Conservation (phyloP, 129 eudicot genomes). For the Pittosporum tobira region DNA sequence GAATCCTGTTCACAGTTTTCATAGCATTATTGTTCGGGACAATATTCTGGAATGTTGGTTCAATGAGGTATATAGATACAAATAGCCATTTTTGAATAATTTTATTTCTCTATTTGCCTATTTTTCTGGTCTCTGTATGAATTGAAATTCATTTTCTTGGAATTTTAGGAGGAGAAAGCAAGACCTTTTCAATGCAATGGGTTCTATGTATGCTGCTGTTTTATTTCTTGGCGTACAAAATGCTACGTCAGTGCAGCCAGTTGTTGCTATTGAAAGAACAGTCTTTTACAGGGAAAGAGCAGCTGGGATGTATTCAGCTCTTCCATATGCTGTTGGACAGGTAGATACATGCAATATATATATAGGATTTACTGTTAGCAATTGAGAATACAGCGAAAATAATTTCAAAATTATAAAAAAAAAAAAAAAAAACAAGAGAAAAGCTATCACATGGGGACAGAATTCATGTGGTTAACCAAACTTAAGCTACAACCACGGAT, state of each 20-base stretch:
- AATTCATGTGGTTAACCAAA: no score
- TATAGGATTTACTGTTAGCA: neutral
- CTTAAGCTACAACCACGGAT: no score
- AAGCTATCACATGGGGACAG: no score
- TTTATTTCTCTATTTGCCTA: neutral
- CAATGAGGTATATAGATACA: constrained; percentile 34
- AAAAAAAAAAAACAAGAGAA: no score
- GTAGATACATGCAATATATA: constrained; percentile 13
- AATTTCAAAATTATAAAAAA: no score
- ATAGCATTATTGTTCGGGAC: constrained; percentile 82
- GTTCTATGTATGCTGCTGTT: constrained; percentile 84
- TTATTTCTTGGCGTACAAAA: constrained; percentile 81
- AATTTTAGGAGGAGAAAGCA: constrained; percentile 35
- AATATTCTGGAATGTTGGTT: constrained; percentile 78
- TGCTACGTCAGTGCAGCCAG: constrained; percentile 72
- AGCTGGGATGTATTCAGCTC: constrained; percentile 95
- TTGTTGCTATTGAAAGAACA: constrained; percentile 76
- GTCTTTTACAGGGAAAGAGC: constrained; percentile 95
- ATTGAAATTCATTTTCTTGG: neutral
- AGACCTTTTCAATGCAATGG: constrained; percentile 80
- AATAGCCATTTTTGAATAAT: neutral
- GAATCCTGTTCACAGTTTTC: constrained; percentile 59
- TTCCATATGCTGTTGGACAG: constrained; percentile 89
- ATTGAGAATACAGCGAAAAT: no score
- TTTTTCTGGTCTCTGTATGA: neutral